phyloP scores from a whole-genome alignment of 2,329 filamentous ascomycete species.

The Geosmithia morbida region DNA sequence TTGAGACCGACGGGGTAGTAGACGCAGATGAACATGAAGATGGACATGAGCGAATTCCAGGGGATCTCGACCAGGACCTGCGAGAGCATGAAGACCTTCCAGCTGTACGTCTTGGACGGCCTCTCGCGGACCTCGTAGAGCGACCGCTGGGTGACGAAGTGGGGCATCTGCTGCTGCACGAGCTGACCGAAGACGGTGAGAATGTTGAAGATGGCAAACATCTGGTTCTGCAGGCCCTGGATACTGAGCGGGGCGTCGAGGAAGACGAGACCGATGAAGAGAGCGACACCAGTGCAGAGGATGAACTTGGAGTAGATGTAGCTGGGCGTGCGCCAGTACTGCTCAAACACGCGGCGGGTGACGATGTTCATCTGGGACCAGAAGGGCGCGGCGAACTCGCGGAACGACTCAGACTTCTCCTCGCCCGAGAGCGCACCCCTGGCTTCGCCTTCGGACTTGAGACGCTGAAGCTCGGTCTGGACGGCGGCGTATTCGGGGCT shows the following conservation, averaged over 20 bases:
- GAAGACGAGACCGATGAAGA: conserved; percentile 67
- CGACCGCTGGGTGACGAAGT: conserved; percentile 68
- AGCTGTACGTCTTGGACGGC: conserved; percentile 70
- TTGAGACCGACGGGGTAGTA: conserved; percentile 55
- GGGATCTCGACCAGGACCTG: conserved; percentile 76
- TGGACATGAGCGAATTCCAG: conserved; percentile 45
- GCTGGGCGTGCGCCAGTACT: conserved; percentile 70
- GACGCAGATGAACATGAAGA: conserved; percentile 18
- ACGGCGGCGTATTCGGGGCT: conserved; percentile 35
- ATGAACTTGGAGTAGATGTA: conserved; percentile 67
- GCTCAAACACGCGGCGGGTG: conserved; percentile 57
- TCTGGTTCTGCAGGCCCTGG: conserved; percentile 72
- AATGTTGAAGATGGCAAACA: conserved; percentile 77
- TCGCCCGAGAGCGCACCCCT: neutral
- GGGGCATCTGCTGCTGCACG: conserved; percentile 70
- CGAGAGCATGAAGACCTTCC: conserved; percentile 72
- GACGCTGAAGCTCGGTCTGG: conserved; percentile 33
- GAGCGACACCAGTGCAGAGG: conserved; percentile 47
- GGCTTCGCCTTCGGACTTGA: conserved; percentile 24
- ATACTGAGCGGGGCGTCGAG: conserved; percentile 55
- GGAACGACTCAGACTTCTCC: conserved; percentile 9
- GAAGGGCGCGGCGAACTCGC: conserved; percentile 64
- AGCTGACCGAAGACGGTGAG: conserved; percentile 69
- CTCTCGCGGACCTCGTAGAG: conserved; percentile 77
- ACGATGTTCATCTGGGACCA: conserved; percentile 47